A percentile compares a stretch with the other conserved stretches of the same genome.
Evolutionary conservation across 192 early-diverging fungal genomes (phyloP).

Genomic region (Fimicolochytrium jonesii): DNA sequence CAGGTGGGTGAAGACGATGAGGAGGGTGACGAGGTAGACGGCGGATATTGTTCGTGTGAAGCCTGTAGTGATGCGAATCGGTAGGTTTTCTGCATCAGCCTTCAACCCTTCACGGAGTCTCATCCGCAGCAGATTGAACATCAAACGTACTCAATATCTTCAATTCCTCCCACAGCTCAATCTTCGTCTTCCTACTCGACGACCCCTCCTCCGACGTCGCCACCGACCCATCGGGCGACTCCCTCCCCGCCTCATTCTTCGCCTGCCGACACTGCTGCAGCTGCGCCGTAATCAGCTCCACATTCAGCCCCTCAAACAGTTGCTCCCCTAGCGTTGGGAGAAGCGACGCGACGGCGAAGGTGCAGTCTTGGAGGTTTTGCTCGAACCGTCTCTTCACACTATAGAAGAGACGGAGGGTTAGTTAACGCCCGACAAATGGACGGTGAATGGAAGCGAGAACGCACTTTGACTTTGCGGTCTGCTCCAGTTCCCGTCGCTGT

Average conservation of each 20-base stretch:
- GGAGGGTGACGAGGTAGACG: constrained; percentile 79
- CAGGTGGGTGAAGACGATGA: constrained; percentile 78
- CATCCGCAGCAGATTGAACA: no score
- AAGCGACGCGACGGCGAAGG: constrained; percentile 77
- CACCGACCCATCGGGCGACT: no score
- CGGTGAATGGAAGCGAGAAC: no score
- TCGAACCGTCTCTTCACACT: constrained; percentile 86
- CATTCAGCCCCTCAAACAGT: constrained; percentile 70
- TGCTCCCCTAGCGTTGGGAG: constrained; percentile 77
- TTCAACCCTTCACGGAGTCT: not conserved
- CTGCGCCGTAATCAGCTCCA: constrained; percentile 66
- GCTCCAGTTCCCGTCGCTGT: constrained; percentile 58
- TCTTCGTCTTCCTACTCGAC: constrained; percentile 26
- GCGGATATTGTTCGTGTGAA: constrained; percentile 84
- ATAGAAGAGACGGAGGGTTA: constrained; percentile 14
- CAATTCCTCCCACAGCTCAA: constrained; percentile 84
- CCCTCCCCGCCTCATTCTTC: not conserved
- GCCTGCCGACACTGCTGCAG: constrained; percentile 51
- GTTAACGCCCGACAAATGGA: no score
- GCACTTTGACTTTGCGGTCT: constrained; percentile 74
- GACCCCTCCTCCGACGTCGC: not conserved
- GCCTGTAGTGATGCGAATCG: no score
- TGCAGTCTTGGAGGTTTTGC: constrained; percentile 90
- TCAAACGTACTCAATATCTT: constrained; percentile 74
- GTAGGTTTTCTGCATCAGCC: no score